A percentile compares a stretch with the other conserved stretches of the same genome.
phyloP scores from a whole-genome alignment of 176 grass and related monocot species.

The Secale cereale region DNA sequence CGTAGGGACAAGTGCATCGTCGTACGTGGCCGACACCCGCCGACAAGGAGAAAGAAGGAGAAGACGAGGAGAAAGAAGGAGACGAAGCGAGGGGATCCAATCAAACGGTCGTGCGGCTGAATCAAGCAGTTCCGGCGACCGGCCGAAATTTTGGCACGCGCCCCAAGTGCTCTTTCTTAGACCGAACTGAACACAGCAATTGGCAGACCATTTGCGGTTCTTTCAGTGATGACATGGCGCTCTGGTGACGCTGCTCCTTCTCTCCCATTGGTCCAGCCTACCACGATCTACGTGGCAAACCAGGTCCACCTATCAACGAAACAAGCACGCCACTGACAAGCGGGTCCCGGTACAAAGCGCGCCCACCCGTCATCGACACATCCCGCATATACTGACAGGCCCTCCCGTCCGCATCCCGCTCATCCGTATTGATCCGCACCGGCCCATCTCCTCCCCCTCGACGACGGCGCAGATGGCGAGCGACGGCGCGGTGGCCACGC shows the following conservation, averaged over 20 bases:
- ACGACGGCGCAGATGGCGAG: constrained; percentile 43
- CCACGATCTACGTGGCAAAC: not conserved
- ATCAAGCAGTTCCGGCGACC: no score
- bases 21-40: no score
- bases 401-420: not conserved
- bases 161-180: no score
- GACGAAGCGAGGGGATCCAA: no score
- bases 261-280: constrained; percentile 30
- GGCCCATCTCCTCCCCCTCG: not conserved
- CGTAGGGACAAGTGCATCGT: no score
- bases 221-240: constrained; percentile 17
- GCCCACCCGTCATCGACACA: constrained; percentile 25
- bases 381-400: not conserved
- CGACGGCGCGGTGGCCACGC: constrained; percentile 3
- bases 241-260: constrained; percentile 15
- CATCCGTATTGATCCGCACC: not conserved
- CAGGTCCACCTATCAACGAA: not conserved
- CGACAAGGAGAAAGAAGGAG: no score
- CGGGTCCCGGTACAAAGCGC: rapidly evolving
- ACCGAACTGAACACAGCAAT: no score
- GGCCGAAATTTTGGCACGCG: no score
- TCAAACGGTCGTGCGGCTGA: no score
- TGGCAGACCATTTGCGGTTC: not conserved
- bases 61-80: no score
- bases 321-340: not conserved